Percentiles rank a stretch among this genome's conserved stretches.
phyloP scores from a whole-genome alignment of 2,329 filamentous ascomycete species.

The Apiospora rasikravindrae region DNA sequence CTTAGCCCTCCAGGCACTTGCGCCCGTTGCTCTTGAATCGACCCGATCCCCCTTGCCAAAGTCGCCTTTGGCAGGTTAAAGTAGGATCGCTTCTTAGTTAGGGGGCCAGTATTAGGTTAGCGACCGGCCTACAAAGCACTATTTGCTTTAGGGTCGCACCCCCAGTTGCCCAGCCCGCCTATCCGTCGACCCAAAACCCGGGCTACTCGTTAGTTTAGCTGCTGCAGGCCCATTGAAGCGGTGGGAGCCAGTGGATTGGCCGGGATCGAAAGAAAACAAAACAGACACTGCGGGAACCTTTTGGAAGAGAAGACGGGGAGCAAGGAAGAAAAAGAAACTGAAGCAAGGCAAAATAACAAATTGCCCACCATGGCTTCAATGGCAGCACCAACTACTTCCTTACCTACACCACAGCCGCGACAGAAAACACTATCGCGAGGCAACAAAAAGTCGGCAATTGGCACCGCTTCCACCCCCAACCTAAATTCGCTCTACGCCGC shows the following conservation, averaged over 20 bases:
- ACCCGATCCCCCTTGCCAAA: neutral
- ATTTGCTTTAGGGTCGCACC: constrained; percentile 11
- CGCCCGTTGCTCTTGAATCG: constrained; percentile 6
- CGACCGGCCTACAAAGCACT: constrained; percentile 5
- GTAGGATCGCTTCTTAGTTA: constrained; percentile 1
- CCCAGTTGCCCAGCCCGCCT: neutral
- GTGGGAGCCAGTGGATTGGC: constrained; percentile 18
- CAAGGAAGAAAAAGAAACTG: neutral
- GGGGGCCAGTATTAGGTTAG: neutral
- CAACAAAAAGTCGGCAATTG: constrained; percentile 38
- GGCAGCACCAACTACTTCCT: constrained; percentile 35
- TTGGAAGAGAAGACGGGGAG: neutral
- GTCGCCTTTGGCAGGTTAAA: neutral
- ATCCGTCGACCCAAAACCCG: constrained; percentile 9
- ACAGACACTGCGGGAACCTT: constrained; percentile 12
- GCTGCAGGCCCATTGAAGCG: constrained; percentile 6
- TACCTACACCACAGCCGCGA: constrained; percentile 36
- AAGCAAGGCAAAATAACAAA: neutral
- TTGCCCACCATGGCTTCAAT: constrained; percentile 17
- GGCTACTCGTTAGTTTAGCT: neutral
- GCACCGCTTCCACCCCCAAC: constrained; percentile 64
- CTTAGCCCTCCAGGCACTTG: neutral
- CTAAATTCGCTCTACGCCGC: constrained; percentile 57
- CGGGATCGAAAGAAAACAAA: constrained; percentile 11
- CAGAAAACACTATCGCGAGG: constrained; percentile 42